Evolutionary conservation across 257 asterid species (phyloP).

Genomic region (Solanum appendiculatum): DNA sequence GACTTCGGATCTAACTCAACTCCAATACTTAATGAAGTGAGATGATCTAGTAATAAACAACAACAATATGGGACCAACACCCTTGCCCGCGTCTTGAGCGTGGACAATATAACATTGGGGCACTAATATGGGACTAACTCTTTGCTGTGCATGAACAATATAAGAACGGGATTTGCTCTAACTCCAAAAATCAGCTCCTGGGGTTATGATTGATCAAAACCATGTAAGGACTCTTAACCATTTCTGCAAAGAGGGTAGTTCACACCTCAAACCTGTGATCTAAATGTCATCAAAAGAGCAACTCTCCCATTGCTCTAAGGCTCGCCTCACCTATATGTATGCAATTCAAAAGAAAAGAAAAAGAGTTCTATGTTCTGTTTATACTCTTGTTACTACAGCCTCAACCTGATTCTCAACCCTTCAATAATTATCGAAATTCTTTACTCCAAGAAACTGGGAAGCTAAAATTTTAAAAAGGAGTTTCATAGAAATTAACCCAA

Average conservation of each 20-base stretch:
- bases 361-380: not conserved
- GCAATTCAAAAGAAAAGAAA: too few relatives aligned
- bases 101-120: too few relatives aligned
- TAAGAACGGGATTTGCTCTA: not conserved
- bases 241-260: not conserved
- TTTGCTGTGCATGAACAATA: not conserved
- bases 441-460: not conserved
- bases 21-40: not conserved
- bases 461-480: not conserved
- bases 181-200: too few relatives aligned
- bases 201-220: too few relatives aligned
- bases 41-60: not conserved
- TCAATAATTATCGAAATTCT: not conserved
- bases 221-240: not conserved
- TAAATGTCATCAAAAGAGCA: not conserved
- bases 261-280: not conserved
- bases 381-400: too few relatives aligned
- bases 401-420: too few relatives aligned
- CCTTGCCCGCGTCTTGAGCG: not conserved
- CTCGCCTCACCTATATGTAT: too few relatives aligned
- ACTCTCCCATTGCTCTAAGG: too few relatives aligned
- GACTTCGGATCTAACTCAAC: too few relatives aligned
- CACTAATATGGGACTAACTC: too few relatives aligned
- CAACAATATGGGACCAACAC: not conserved
- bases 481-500: not conserved